A percentile compares a stretch with the other conserved stretches of the same genome.
Conservation (phyloP, 176 grass and related monocot species). For the Oryza officinalis region DNA sequence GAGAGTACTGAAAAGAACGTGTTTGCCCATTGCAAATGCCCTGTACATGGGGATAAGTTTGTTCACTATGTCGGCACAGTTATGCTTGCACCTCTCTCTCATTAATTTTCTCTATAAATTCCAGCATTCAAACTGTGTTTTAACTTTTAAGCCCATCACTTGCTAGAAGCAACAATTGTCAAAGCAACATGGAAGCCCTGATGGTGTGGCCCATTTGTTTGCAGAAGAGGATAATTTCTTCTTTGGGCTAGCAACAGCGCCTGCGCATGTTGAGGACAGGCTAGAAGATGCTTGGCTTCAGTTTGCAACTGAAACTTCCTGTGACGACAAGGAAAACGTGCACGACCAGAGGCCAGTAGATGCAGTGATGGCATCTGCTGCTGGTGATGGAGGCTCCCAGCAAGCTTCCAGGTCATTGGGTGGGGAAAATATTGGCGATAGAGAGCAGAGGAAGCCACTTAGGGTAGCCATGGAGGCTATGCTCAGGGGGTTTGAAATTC, state of each 20-base stretch:
- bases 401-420: constrained; percentile 31
- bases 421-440: background rate
- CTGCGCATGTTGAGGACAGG: constrained; percentile 86
- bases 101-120: background rate
- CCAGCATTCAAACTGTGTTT: background rate
- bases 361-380: constrained; percentile 57
- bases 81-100: background rate
- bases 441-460: constrained; percentile 47
- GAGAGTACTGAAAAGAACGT: background rate
- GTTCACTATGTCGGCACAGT: background rate
- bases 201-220: background rate
- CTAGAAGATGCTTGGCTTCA: constrained; percentile 87
- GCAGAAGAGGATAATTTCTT: constrained; percentile 72
- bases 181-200: background rate
- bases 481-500: constrained; percentile 74
- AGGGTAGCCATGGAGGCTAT: constrained; percentile 90
- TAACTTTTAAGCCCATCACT: background rate
- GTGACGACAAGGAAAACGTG: background rate
- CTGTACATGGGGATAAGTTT: background rate
- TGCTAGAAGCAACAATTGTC: background rate
- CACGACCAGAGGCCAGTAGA: constrained; percentile 41
- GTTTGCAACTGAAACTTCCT: constrained; percentile 59
- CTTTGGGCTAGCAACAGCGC: constrained; percentile 87
- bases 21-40: background rate
- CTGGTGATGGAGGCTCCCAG: constrained; percentile 72